Evolutionary conservation across 2,329 filamentous ascomycete genomes (phyloP).

Genomic region (Pseudogymnoascus verrucosus): DNA sequence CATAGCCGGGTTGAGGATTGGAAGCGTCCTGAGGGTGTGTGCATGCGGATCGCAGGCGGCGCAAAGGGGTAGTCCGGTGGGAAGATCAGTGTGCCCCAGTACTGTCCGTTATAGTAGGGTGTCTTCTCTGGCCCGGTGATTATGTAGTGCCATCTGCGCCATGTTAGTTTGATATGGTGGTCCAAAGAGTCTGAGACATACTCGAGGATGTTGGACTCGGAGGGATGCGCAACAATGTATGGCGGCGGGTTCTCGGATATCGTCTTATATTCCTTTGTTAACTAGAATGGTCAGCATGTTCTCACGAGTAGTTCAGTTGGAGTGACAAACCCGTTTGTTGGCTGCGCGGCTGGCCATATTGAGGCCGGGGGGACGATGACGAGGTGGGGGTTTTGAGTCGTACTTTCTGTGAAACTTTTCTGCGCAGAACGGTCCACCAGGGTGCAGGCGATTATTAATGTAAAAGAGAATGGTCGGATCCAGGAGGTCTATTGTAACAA

Average conservation of each 20-base stretch:
- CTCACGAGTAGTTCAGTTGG: background rate
- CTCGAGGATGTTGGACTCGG: slow-evolving; percentile 87
- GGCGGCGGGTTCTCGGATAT: slow-evolving; percentile 72
- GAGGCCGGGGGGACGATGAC: slow-evolving; percentile 15
- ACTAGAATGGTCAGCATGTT: slow-evolving; percentile 32
- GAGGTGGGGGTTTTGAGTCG: background rate
- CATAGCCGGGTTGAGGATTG: slow-evolving; percentile 87
- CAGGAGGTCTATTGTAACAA: background rate
- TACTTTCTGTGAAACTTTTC: background rate
- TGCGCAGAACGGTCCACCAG: background rate
- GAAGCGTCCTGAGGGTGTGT: slow-evolving; percentile 93
- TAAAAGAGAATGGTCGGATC: background rate
- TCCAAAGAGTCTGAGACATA: slow-evolving; percentile 29
- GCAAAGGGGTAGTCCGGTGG: slow-evolving; percentile 96
- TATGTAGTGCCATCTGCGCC: slow-evolving; percentile 78
- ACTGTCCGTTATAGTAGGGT: slow-evolving; percentile 89
- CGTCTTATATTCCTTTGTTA: slow-evolving; percentile 55
- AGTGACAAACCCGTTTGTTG: slow-evolving; percentile 54
- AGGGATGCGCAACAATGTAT: slow-evolving; percentile 82
- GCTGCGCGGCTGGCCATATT: slow-evolving; percentile 65
- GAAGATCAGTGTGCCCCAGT: slow-evolving; percentile 96
- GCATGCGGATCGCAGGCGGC: slow-evolving; percentile 96
- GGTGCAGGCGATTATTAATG: background rate
- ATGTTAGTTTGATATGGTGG: slow-evolving; percentile 12
- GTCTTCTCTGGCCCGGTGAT: slow-evolving; percentile 91